Evolutionary conservation across 306 rosid genomes (phyloP).

Genomic region (Gleditsia sinensis): DNA sequence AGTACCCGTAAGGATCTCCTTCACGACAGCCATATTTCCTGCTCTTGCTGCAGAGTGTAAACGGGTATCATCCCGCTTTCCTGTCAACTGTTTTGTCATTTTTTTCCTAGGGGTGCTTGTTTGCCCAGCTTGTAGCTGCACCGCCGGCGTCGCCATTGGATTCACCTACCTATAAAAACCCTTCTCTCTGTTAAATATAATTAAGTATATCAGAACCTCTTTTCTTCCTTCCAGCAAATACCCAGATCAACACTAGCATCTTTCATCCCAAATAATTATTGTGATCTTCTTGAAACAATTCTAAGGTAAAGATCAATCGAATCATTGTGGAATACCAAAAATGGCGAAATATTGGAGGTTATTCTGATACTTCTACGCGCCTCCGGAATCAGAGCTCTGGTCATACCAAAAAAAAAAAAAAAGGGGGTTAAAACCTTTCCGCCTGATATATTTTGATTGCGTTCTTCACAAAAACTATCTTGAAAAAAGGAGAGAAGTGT

Average conservation of each 20-base stretch:
- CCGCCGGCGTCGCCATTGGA: slow-evolving; percentile 49
- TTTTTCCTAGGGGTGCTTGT: slow-evolving; percentile 58
- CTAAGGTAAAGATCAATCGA: slow-evolving; percentile 26
- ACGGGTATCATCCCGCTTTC: slow-evolving; percentile 81
- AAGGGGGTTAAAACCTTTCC: slow-evolving; percentile 37
- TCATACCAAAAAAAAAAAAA: not conserved
- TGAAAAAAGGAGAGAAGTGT: not conserved
- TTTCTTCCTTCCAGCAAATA: slow-evolving; percentile 46
- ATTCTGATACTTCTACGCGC: slow-evolving; percentile 15
- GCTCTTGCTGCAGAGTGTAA: slow-evolving; percentile 84
- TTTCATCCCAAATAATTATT: slow-evolving; percentile 33
- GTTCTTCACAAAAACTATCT: slow-evolving; percentile 1
- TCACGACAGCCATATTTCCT: slow-evolving; percentile 55
- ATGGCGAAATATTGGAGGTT: not conserved
- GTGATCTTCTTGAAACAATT: slow-evolving; percentile 33
- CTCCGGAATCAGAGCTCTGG: slow-evolving; percentile 44
- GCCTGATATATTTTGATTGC: slow-evolving; percentile 6
- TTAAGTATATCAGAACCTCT: slow-evolving; percentile 28
- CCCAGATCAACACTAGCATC: slow-evolving; percentile 54
- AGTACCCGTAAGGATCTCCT: slow-evolving; percentile 43
- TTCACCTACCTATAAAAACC: slow-evolving; percentile 19
- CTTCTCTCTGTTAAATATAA: slow-evolving; percentile 21
- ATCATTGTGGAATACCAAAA: slow-evolving; percentile 32
- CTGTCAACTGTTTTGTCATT: slow-evolving; percentile 89
- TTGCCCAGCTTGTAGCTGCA: slow-evolving; percentile 41